Evolutionary conservation across 1,139 yeast species (phyloP).

Genomic region (Blastobotrys elegans): DNA sequence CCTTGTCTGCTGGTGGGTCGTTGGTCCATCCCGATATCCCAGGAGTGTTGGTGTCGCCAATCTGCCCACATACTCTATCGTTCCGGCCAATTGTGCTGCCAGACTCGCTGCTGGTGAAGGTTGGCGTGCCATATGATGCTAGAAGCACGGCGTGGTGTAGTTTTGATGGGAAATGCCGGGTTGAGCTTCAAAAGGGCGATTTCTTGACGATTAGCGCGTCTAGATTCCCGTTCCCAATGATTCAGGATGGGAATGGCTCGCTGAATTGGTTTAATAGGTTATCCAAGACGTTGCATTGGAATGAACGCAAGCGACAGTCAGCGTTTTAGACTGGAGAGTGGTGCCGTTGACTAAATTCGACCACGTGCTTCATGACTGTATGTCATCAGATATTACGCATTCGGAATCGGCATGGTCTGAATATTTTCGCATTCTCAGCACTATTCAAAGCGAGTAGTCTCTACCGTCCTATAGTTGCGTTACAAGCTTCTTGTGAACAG

Average conservation of each 20-base stretch:
- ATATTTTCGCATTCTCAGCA: too few species aligned
- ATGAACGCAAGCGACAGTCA: slow-evolving; percentile 44
- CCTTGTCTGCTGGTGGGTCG: slow-evolving; percentile 83
- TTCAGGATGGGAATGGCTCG: slow-evolving; percentile 42
- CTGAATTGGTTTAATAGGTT: slow-evolving; percentile 48
- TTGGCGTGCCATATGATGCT: slow-evolving; percentile 64
- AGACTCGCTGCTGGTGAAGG: slow-evolving; percentile 56
- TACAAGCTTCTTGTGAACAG: too few species aligned
- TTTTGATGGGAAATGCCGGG: slow-evolving; percentile 72
- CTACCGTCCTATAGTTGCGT: too few species aligned
- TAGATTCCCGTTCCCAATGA: slow-evolving; percentile 70
- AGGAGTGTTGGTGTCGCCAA: slow-evolving; percentile 74
- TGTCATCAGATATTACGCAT: too few species aligned
- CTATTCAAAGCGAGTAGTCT: too few species aligned
- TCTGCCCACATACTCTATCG: slow-evolving; percentile 78
- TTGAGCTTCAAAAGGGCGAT: slow-evolving; percentile 63
- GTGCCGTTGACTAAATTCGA: too few species aligned
- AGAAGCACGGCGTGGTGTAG: slow-evolving; percentile 75
- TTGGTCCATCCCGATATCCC: slow-evolving; percentile 83
- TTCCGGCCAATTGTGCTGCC: slow-evolving; percentile 82
- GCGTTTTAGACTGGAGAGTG: too few species aligned
- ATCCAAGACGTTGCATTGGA: slow-evolving; percentile 50
- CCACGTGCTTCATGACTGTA: too few species aligned
- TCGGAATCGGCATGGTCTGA: neutral
- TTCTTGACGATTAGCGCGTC: slow-evolving; percentile 68